Evolutionary conservation across 2,329 filamentous ascomycete species (phyloP).

Genomic region (Exophiala phaeomuriformis): DNA sequence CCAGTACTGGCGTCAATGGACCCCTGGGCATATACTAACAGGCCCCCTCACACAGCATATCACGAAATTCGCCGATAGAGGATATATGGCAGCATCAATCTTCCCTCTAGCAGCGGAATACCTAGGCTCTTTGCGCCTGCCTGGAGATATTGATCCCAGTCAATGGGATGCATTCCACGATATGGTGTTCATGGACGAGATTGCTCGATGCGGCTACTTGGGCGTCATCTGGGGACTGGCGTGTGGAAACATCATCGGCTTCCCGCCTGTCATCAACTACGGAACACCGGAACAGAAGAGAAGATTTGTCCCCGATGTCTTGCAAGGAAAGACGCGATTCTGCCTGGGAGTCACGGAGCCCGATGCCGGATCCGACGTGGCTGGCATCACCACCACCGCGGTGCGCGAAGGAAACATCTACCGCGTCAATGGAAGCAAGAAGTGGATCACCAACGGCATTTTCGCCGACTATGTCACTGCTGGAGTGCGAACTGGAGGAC

Average conservation of each 20-base stretch:
- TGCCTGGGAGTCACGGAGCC: slow-evolving; percentile 53
- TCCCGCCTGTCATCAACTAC: slow-evolving; percentile 30
- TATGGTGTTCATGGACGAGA: slow-evolving; percentile 35
- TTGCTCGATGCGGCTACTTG: slow-evolving; percentile 32
- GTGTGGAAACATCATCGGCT: slow-evolving; percentile 32
- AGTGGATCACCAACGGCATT: slow-evolving; percentile 99
- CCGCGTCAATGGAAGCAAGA: slow-evolving; percentile 82
- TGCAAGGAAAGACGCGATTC: slow-evolving; percentile 51
- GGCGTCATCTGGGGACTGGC: slow-evolving; percentile 31
- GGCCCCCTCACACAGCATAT: not conserved
- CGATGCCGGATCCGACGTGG: slow-evolving; percentile 55
- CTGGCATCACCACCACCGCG: slow-evolving; percentile 56
- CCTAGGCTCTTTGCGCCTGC: slow-evolving; percentile 18
- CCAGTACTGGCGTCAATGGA: not conserved
- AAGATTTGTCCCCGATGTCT: slow-evolving; percentile 52
- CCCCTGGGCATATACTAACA: not conserved
- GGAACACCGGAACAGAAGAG: slow-evolving; percentile 30
- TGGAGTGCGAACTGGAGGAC: slow-evolving; percentile 69
- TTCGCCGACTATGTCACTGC: slow-evolving; percentile 98
- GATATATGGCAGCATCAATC: not conserved
- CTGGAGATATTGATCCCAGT: slow-evolving; percentile 28
- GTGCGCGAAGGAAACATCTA: slow-evolving; percentile 38
- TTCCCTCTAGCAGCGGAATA: not conserved
- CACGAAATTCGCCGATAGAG: not conserved
- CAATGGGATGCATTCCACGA: slow-evolving; percentile 37